Percentiles rank a stretch among this genome's conserved stretches.
Conservation (phyloP, 768 basidiomycete genomes). For the Cystofilobasidium bisporidii region DNA sequence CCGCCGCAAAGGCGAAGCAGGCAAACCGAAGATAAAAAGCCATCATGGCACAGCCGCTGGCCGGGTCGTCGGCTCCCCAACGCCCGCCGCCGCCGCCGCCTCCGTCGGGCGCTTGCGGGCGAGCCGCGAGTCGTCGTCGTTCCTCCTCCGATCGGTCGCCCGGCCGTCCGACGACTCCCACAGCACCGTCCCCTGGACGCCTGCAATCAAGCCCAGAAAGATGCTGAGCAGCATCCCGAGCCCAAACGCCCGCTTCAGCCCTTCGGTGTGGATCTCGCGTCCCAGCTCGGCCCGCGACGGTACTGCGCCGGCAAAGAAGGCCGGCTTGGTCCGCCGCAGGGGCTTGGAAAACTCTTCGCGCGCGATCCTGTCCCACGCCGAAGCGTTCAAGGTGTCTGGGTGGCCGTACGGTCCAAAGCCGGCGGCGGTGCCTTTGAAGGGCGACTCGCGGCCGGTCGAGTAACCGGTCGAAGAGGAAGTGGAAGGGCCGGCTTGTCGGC, state of each 20-base stretch:
- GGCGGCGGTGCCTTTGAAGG: not conserved
- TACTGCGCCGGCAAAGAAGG: not conserved
- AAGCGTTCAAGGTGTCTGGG: not conserved
- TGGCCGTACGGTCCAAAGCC: conserved; percentile 4
- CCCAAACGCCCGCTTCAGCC: not conserved
- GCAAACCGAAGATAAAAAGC: no score
- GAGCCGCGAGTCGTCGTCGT: conserved; percentile 1
- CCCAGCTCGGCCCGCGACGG: not conserved
- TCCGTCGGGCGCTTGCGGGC: not conserved
- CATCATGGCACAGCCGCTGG: no score
- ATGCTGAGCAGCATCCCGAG: not conserved
- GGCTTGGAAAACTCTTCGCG: not conserved
- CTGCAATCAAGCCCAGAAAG: not conserved
- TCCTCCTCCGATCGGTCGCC: not conserved
- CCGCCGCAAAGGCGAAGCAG: no score
- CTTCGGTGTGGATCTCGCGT: not conserved
- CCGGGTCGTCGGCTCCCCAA: no score
- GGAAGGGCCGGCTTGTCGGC: not conserved
- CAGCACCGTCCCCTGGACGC: not conserved
- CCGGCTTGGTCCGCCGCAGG: not conserved
- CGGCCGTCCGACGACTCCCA: not conserved
- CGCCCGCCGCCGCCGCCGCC: not conserved
- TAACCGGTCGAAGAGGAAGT: not conserved
- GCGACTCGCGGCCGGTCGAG: conserved; percentile 1
- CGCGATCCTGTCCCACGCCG: conserved; percentile 3